Percentiles rank a stretch among this genome's conserved stretches.
phyloP scores from a whole-genome alignment of 1,139 yeast genomes.

The Spathaspora sp. region DNA sequence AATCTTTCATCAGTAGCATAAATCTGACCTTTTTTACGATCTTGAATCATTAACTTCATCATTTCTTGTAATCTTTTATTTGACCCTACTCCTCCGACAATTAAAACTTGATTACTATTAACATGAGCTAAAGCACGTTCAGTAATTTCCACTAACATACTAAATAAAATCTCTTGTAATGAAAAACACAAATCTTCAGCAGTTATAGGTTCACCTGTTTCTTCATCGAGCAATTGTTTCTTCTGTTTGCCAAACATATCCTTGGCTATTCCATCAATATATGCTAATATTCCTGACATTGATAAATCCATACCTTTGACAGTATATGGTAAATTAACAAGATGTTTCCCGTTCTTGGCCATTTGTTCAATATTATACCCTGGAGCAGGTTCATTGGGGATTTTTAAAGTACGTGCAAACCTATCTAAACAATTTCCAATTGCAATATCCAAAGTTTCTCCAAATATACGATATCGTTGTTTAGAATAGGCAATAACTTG shows the following conservation, averaged over 20 bases:
- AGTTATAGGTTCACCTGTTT: conserved; percentile 59
- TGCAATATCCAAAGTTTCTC: conserved; percentile 96
- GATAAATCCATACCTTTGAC: conserved; percentile 98
- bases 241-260: conserved; percentile 59
- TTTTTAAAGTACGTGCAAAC: conserved; percentile 86
- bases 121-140: conserved; percentile 99
- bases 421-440: conserved; percentile 96
- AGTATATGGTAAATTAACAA: conserved; percentile 85
- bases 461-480: conserved; percentile 90
- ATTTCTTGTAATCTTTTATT: conserved; percentile 87
- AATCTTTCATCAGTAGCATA: conserved; percentile 96
- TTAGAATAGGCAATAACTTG: conserved; percentile 96
- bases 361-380: conserved; percentile 95
- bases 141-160: conserved; percentile 97
- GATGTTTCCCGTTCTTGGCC: conserved; percentile 72
- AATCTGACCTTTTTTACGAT: conserved; percentile 75
- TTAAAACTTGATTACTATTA: conserved; percentile 80
- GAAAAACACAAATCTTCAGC: conserved; percentile 91
- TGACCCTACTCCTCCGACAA: conserved; percentile 98
- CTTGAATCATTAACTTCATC: conserved; percentile 93
- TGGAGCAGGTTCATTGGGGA: conserved; percentile 93
- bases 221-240: conserved; percentile 47
- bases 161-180: conserved; percentile 85
- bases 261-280: conserved; percentile 76
- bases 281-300: conserved; percentile 92